Percentiles rank a stretch among this genome's conserved stretches.
Conservation (phyloP, 345 rosid species). For the Gossypium anomalum region DNA sequence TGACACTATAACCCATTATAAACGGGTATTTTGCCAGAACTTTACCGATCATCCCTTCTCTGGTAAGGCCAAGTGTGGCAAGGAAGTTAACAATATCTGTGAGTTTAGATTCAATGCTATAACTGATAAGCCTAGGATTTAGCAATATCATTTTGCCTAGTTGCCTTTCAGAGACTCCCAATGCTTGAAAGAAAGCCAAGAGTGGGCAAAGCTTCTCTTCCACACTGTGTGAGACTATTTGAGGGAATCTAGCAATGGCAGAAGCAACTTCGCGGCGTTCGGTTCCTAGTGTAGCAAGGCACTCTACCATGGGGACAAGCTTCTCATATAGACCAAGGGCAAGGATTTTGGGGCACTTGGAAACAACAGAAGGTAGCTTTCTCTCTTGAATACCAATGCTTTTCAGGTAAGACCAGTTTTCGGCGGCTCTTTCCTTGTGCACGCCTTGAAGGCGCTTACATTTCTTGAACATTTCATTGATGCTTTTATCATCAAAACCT, state of each 20-base stretch:
- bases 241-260: slow-evolving; percentile 65
- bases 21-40: slow-evolving; percentile 61
- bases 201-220: slow-evolving; percentile 84
- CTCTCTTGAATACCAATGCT: slow-evolving; percentile 65
- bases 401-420: slow-evolving; percentile 63
- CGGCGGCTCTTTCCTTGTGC: slow-evolving; percentile 51
- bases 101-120: slow-evolving; percentile 67
- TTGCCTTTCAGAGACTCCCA: slow-evolving; percentile 67
- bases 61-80: slow-evolving; percentile 49
- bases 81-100: slow-evolving; percentile 51
- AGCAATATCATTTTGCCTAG: slow-evolving; percentile 63
- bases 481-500: slow-evolving; percentile 27
- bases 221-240: slow-evolving; percentile 67
- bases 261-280: slow-evolving; percentile 57
- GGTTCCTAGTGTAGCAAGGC: slow-evolving; percentile 11
- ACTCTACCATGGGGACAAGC: slow-evolving; percentile 37
- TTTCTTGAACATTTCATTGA: slow-evolving; percentile 49
- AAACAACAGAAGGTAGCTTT: slow-evolving; percentile 59
- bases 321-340: slow-evolving; percentile 53
- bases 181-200: slow-evolving; percentile 72
- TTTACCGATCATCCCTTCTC: slow-evolving; percentile 60
- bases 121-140: slow-evolving; percentile 75
- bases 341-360: slow-evolving; percentile 70
- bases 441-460: slow-evolving; percentile 64
- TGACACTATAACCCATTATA: slow-evolving; percentile 51